Base-by-base conservation (phyloP, 306 rosid genomes). In the Trichosanthes truncata region DNA sequence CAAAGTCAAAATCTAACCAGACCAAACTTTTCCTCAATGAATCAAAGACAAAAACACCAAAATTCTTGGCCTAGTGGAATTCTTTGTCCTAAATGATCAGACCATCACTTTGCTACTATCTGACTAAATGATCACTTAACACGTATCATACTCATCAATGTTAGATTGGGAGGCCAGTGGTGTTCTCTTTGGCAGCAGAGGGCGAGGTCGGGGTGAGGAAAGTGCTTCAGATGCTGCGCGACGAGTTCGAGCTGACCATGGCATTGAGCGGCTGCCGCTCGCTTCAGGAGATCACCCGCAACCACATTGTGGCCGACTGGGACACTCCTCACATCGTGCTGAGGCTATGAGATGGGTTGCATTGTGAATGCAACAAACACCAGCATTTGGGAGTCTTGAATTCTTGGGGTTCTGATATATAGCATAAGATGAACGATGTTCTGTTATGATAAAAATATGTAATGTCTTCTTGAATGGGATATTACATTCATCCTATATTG, bases 151-250 rank as follows among this genome's bases (percentile, higher is more conserved):
- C 38, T 76, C 38, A 36, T 60, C 29, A 21, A 8, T 75, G 26
- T 20, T 77, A 95, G 99, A 91, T 95, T 75, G 99, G 99, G 82
- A 87, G 98, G 71, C 99, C 98, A 5, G 99, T 93, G 82, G 78
- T 96, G 53, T 96, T 59, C 81, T 86, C 99, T 2, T 81, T 93
- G 89, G 99, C 97, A 49, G 93, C 92, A 13, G 98, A 91, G 73
- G 99, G 99, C 13, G 97, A 96, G 74, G 89, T 84, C 41, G 99
- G 99, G 17, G 93, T 96, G 45, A 87, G 94, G 81, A 96, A 96
- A 78, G 97, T 89, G 3, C 84, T 96, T 41, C 90, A 91, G 61
- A 91, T 93, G 98, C 73, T 96, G 0, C 97, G 93, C 0, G 96
- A 96, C 0, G 99, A 93, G 84, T 93, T 93, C 57, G 98, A 96